Evolutionary conservation across 2,329 filamentous ascomycete genomes (phyloP).

Genomic region (Massarina eburnea): DNA sequence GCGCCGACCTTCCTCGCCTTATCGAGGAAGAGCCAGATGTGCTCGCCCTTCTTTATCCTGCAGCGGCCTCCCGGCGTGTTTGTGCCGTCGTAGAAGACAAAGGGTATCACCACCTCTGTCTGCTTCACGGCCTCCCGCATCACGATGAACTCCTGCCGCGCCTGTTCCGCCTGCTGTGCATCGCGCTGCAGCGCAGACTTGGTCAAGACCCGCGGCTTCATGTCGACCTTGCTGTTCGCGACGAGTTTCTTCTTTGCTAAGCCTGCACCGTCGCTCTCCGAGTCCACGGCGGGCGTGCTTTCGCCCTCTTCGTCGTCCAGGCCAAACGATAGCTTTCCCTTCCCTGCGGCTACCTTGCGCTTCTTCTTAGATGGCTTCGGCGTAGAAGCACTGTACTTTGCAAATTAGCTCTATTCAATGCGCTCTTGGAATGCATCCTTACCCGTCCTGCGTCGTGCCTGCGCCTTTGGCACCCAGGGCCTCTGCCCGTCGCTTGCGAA

Average conservation of each 20-base stretch:
- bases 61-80: constrained; percentile 84
- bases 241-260: constrained; percentile 57
- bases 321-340: constrained; percentile 68
- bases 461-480: constrained; percentile 80
- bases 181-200: constrained; percentile 78
- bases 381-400: constrained; percentile 59
- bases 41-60: constrained; percentile 89
- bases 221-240: constrained; percentile 61
- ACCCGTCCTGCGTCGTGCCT: constrained; percentile 62
- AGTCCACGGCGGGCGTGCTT: constrained; percentile 39
- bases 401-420: constrained; percentile 49
- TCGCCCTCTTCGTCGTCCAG: constrained; percentile 67
- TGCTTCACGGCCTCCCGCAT: constrained; percentile 86
- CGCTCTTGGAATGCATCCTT: constrained; percentile 36
- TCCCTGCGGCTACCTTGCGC: constrained; percentile 52
- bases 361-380: constrained; percentile 61
- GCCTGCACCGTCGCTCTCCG: constrained; percentile 31
- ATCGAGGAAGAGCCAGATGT: constrained; percentile 90
- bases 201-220: constrained; percentile 70
- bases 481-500: constrained; percentile 92
- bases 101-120: constrained; percentile 87
- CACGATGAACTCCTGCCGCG: constrained; percentile 77
- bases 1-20: constrained; percentile 88
- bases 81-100: constrained; percentile 95
- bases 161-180: constrained; percentile 71